Evolutionary conservation across 305 asterid genomes (phyloP).

Genomic region (Andrographis paniculata): DNA sequence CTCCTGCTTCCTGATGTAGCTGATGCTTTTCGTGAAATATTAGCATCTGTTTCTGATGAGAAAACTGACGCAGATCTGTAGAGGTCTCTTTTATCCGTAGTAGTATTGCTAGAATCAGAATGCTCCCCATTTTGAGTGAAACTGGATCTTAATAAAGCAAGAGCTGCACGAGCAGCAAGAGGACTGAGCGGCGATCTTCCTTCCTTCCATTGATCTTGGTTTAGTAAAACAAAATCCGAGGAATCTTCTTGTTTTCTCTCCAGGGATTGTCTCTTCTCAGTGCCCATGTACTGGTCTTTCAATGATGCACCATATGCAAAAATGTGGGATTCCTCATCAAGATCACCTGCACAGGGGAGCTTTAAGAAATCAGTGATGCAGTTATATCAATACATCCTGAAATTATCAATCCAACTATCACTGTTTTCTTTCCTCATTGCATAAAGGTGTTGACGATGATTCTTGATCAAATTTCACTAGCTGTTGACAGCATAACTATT

Average conservation of each 20-base stretch:
- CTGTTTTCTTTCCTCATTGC: too few species aligned
- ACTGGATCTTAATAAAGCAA: slow-evolving; percentile 46
- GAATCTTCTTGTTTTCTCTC: slow-evolving; percentile 18
- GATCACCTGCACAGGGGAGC: slow-evolving; percentile 26
- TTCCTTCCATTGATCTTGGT: slow-evolving; percentile 20
- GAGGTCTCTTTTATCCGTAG: slow-evolving; percentile 16
- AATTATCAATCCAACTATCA: too few species aligned
- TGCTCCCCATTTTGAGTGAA: slow-evolving; percentile 22
- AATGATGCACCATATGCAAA: too few species aligned
- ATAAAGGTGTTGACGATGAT: too few species aligned
- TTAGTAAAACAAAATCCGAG: slow-evolving; percentile 16
- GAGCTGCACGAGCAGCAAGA: slow-evolving; percentile 68
- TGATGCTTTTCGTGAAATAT: slow-evolving; percentile 21
- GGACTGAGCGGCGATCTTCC: slow-evolving; percentile 37
- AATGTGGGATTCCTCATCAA: too few species aligned
- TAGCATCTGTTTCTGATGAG: too few species aligned
- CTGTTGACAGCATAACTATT: too few species aligned
- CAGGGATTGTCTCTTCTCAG: slow-evolving; percentile 10
- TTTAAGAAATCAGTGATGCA: too few species aligned
- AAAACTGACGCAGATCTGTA: slow-evolving; percentile 12
- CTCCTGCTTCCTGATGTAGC: slow-evolving; percentile 18
- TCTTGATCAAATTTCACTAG: too few species aligned
- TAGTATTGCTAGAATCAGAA: slow-evolving; percentile 14
- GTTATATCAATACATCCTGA: too few species aligned
- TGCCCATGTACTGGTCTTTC: too few species aligned